Conservation (phyloP, 805 yeast genomes). For the Pichia cephalocereana region DNA sequence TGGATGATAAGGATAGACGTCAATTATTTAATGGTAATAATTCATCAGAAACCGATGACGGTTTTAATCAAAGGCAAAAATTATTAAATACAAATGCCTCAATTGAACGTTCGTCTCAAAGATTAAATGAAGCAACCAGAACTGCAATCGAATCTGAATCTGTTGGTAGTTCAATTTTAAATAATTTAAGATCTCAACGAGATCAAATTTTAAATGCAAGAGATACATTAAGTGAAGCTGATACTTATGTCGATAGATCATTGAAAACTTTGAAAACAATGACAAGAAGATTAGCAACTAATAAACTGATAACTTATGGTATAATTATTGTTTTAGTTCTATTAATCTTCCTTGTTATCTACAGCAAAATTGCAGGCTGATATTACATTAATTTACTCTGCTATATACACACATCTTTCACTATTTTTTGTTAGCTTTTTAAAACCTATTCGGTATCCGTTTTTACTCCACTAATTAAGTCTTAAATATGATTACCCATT, state of each 20-base stretch:
- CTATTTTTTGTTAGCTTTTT: too few relatives aligned
- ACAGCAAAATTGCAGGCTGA: constrained; percentile 68
- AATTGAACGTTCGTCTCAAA: constrained; percentile 72
- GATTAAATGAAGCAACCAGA: constrained; percentile 80
- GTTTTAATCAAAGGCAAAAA: constrained; percentile 68
- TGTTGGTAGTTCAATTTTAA: constrained; percentile 83
- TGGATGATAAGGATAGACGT: constrained; percentile 65
- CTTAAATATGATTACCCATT: too few relatives aligned
- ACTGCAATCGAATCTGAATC: constrained; percentile 88
- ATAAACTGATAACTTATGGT: constrained; percentile 81
- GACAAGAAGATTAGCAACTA: constrained; percentile 90
- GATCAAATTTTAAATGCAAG: constrained; percentile 86
- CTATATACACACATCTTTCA: neutral
- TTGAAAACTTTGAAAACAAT: constrained; percentile 78
- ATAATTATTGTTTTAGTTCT: constrained; percentile 81
- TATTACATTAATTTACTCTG: neutral
- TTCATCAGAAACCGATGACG: constrained; percentile 24
- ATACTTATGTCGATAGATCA: constrained; percentile 83
- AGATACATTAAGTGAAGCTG: constrained; percentile 82
- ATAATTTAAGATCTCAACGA: constrained; percentile 83
- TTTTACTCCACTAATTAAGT: too few relatives aligned
- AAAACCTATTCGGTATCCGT: too few relatives aligned
- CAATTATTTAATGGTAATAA: constrained; percentile 54
- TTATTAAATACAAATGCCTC: constrained; percentile 70
- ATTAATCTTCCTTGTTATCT: constrained; percentile 72